Percentiles rank a stretch among this genome's conserved stretches.
These are phyloP conservation scores for Metarhizium robertsii DNA, from an alignment of 2,329 filamentous ascomycete species.

Conservation along the genomic window DNA sequence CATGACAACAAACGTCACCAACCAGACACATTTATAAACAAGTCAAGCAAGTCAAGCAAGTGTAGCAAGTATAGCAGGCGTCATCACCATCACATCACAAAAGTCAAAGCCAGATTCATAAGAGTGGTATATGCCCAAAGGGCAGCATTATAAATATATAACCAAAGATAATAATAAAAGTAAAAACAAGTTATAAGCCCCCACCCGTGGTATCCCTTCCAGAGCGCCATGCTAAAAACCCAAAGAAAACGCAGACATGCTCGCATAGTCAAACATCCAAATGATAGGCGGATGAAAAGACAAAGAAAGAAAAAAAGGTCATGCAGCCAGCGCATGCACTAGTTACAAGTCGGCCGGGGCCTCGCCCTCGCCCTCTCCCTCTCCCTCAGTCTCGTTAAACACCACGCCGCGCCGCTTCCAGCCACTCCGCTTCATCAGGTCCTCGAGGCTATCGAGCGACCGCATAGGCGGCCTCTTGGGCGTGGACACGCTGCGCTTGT, in stretches of 20 bases:
- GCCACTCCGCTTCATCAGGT: slow-evolving; percentile 32
- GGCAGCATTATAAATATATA: no score
- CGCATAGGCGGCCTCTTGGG: slow-evolving; percentile 28
- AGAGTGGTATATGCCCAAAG: no score
- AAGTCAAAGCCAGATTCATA: no score
- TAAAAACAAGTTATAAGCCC: no score
- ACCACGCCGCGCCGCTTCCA: slow-evolving; percentile 35
- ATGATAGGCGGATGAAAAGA: not conserved
- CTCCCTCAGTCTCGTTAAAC: slow-evolving; percentile 24
- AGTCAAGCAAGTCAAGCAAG: no score
- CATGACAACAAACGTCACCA: no score
- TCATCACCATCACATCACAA: no score
- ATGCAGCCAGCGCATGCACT: not conserved
- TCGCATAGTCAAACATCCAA: no score
- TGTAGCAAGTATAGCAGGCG: no score
- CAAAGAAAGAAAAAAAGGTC: not conserved
- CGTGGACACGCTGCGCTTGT: slow-evolving; percentile 17
- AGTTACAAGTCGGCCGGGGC: no score
- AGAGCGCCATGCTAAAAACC: not conserved
- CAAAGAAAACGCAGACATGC: not conserved
- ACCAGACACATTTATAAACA: no score
- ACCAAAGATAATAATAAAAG: no score
- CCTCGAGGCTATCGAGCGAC: slow-evolving; percentile 28
- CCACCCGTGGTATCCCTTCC: not conserved
- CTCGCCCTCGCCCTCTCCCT: not conserved